Evolutionary conservation across 139 green algal genomes (phyloP).

Genomic region (Deuterostichococcus epilithicus): DNA sequence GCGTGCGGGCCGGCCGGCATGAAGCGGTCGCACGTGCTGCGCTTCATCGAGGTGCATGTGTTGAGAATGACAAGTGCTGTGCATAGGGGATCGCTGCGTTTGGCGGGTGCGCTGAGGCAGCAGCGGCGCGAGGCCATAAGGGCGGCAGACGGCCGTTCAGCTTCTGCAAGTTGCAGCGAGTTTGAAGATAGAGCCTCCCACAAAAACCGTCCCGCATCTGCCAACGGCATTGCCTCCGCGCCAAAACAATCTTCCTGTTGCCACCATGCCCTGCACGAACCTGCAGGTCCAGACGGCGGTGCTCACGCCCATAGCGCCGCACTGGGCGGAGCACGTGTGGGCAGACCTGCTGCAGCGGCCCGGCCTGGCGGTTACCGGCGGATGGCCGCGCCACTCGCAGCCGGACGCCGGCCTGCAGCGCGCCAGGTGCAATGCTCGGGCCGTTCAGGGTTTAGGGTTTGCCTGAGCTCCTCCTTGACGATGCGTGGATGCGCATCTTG

Average conservation of each 20-base stretch:
- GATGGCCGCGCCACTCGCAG: constrained; percentile 63
- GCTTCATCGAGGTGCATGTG: constrained; percentile 74
- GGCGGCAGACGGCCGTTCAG: no score
- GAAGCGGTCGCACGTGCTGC: constrained; percentile 64
- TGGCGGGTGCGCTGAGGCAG: no score
- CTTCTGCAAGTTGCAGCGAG: no score
- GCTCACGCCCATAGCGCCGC: constrained; percentile 87
- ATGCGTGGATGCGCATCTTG: no score
- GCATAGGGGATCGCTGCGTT: no score
- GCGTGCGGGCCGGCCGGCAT: constrained; percentile 75
- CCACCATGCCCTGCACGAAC: constrained; percentile 1
- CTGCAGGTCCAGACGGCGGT: constrained; percentile 66
- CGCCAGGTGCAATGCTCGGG: constrained; percentile 33
- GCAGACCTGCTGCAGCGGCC: constrained; percentile 60
- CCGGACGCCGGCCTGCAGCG: constrained; percentile 75
- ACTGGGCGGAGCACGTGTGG: constrained; percentile 95
- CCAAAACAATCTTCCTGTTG: neutral
- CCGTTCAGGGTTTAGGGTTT: neutral
- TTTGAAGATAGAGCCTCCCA: no score
- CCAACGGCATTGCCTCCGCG: no score
- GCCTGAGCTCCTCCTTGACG: no score
- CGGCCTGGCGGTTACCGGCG: constrained; percentile 58
- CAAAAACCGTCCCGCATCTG: no score
- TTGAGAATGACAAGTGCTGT: neutral
- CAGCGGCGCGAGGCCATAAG: no score